Evolutionary conservation across 2,329 filamentous ascomycete species (phyloP), one percentile per base, ranked within the genome.

Genomic region (Colletotrichum spaethianum): DNA sequence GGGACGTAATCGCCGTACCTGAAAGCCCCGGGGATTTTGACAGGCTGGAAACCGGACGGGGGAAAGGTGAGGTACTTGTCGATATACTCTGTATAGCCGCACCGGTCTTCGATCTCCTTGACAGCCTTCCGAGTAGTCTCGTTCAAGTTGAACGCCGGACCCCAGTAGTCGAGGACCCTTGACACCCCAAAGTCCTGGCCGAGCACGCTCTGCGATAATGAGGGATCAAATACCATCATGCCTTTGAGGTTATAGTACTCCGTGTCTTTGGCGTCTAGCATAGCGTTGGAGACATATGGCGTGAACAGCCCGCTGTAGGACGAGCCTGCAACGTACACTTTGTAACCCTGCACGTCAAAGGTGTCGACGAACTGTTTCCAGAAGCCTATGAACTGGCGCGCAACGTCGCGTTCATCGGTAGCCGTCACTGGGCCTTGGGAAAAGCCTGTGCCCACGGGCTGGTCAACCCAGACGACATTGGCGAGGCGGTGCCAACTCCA

Each of bases 401-500:
- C 92, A 1, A 93, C 86, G 74, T 94, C 92, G 44, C 89, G 87
- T 75, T 94, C 90, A 75, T 87, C 89, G 3, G 85, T 90, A n/a
- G 92, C 92, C 0, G 88, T 93, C 6, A 90, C 85, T 0, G 82
- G 88, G 16, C 93, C 93, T 40, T 89, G 87, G 0, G 90, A 89
- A 79, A 93, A 95, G 20, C 93, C 93, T 0, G 92, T 93, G 36
- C 86, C 86, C 12, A 90, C 83, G 12, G 90, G 91, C 78, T 93
- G 92, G 76, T 94, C 93, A 16, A 93, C 86, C 89, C 91, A 96
- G 59, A 96, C 83, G 77, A 95, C 88, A 79, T 95, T 94, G 66
- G 93, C 93, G 50, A 95, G 81, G 63, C 92, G 92, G 73, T 89
- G 89, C 93, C 93, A 95, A n/a, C 88, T 88, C 83, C 92, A 95